These are phyloP conservation scores for Amanita pseudoporphyria DNA, from an alignment of 768 basidiomycete species.

Conservation along the genomic window DNA sequence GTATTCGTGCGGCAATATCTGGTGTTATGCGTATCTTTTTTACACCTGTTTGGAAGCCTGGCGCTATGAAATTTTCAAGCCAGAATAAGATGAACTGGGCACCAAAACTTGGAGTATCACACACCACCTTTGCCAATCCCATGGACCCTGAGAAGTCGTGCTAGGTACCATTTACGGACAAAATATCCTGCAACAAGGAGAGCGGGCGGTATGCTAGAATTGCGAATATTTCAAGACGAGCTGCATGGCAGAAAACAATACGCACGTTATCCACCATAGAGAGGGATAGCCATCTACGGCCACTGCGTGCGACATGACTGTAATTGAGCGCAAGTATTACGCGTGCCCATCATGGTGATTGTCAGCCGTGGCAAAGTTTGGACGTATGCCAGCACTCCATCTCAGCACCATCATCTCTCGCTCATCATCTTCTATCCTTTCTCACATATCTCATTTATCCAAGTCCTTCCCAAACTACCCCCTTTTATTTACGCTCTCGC, in stretches of 20 bases:
- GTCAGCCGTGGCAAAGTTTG: too few relatives aligned
- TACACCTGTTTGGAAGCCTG: conserved; percentile 48
- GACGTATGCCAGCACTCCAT: conserved; percentile 16
- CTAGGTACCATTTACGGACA: conserved; percentile 40
- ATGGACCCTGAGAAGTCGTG: conserved; percentile 31
- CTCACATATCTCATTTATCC: conserved; percentile 23
- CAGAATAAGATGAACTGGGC: neutral
- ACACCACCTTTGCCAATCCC: conserved; percentile 50
- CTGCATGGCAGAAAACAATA: neutral
- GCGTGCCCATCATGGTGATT: too few relatives aligned
- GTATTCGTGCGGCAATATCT: conserved; percentile 42
- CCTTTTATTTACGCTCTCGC: conserved; percentile 42
- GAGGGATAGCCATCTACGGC: too few relatives aligned
- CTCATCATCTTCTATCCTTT: conserved; percentile 24
- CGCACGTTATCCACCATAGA: neutral
- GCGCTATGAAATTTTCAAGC: conserved; percentile 23
- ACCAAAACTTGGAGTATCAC: neutral
- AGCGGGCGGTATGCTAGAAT: conserved; percentile 19
- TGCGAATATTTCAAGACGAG: neutral
- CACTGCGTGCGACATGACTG: too few relatives aligned
- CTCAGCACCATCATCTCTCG: conserved; percentile 31
- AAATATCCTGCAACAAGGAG: conserved; percentile 36
- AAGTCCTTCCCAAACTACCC: conserved; percentile 24
- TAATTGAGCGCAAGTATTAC: too few relatives aligned
- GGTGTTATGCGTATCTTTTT: conserved; percentile 40